phyloP scores from a whole-genome alignment of 2,329 filamentous ascomycete species.

The Talaromyces sp. region DNA sequence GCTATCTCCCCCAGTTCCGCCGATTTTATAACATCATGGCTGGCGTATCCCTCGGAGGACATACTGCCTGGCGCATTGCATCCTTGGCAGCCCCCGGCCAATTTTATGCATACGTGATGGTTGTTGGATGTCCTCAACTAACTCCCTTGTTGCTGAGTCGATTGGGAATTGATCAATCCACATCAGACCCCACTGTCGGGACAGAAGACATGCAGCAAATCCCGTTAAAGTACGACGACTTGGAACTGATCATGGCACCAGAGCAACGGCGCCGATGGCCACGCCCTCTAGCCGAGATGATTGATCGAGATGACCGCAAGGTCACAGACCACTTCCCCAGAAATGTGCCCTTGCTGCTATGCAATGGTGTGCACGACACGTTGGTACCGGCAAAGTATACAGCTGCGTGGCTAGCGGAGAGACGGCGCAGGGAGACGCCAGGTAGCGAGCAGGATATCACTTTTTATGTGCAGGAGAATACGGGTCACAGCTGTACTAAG shows the following conservation, averaged over 20 bases:
- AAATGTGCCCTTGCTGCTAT: neutral
- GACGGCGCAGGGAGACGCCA: neutral
- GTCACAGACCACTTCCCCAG: neutral
- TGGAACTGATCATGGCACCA: neutral
- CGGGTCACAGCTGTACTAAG: slow-evolving; percentile 1
- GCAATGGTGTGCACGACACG: neutral
- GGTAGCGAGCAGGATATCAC: neutral
- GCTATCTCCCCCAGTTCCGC: neutral
- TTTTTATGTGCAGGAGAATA: slow-evolving; percentile 3
- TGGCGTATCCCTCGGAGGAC: neutral
- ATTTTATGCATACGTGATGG: neutral
- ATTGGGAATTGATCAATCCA: neutral
- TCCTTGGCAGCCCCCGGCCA: neutral
- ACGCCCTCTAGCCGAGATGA: neutral
- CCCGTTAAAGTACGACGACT: neutral
- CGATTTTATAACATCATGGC: slow-evolving; percentile 4
- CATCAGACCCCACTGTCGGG: neutral
- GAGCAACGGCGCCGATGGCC: neutral
- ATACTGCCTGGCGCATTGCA: slow-evolving; percentile 2
- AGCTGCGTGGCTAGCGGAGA: neutral
- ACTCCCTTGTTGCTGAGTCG: neutral
- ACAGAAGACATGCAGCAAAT: neutral
- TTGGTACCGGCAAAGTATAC: slow-evolving; percentile 3
- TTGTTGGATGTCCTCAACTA: neutral
- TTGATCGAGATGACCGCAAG: neutral